Evolutionary conservation across 139 green algal genomes (phyloP).

Genomic region (Picochlorum sp.): DNA sequence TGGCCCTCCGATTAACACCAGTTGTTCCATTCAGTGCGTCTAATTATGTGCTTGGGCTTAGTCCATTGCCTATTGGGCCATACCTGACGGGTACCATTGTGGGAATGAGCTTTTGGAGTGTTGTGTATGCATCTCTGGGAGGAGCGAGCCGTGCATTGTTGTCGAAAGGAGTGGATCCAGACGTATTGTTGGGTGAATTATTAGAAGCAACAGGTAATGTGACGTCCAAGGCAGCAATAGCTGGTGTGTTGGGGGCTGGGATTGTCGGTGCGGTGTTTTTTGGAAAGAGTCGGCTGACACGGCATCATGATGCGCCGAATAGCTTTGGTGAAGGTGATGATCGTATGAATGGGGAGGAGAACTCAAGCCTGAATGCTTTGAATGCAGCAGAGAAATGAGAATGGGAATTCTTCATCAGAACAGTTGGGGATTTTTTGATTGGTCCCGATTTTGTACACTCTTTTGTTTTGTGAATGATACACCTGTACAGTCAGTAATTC

Average conservation of each 20-base stretch:
- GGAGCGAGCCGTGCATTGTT: conserved; percentile 54
- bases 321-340: not conserved
- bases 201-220: conserved; percentile 26
- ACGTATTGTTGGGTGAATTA: conserved; percentile 42
- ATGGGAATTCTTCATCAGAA: too few species aligned
- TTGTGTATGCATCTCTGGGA: conserved; percentile 67
- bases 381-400: too few species aligned
- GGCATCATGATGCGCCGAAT: not conserved
- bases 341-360: not conserved
- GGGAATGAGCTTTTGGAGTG: conserved; percentile 62
- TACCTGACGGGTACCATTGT: conserved; percentile 55
- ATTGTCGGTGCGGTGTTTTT: conserved; percentile 10
- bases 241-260: conserved; percentile 17
- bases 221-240: conserved; percentile 28
- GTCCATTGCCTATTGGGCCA: conserved; percentile 50
- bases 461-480: too few species aligned
- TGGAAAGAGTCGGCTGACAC: not conserved
- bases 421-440: too few species aligned
- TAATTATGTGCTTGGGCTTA: conserved; percentile 80
- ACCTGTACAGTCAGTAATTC: too few species aligned
- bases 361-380: too few species aligned
- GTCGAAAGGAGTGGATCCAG: conserved; percentile 39
- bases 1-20: conserved; percentile 68
- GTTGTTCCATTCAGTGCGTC: conserved; percentile 67
- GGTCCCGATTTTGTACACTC: too few species aligned